Evolutionary conservation across 441 rosid genomes (phyloP), one percentile per base, ranked within the genome.

Genomic region (Macaranga tanarius): DNA sequence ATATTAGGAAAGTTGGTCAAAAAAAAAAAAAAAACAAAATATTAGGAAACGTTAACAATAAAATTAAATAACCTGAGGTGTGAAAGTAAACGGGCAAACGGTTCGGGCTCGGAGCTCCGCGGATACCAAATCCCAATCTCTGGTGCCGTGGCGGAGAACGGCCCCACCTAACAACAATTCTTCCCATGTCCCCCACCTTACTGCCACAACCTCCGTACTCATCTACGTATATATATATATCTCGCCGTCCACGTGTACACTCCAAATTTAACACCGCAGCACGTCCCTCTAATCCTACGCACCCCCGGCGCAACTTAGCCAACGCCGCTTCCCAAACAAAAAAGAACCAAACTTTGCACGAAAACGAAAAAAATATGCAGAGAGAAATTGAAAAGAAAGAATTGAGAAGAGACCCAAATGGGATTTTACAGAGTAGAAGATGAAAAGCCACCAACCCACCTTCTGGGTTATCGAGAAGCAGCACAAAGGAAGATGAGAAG

Each of bases 81-180:
- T 92, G 76, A 86, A 85, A 69, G 73, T 72, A 62, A 19, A 79
- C 19, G 91, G 85, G 73, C 80, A 81, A 67, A 74, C 73, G 77
- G 85, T 64, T 75, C 97, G 92, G 81, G 90, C 75, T 17, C 85
- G 90, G 84, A 94, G 90, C 86, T 92, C 97, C 57, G 87, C 81
- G 8, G 93, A 85, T 3, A 94, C 92, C 65, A 80, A 67, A 79
- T 84, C 84, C 99, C 99, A 90, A 67, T 89, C 86, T 6, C 83
- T 80, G 69, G 90, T 84, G 6, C 99, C 97, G 51, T 92, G 87
- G 15, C 97, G 99, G 83, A 88, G 93, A 59, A 90, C 91, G 10
- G 97, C 97, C 11, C 94, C 97, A n/a, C 95, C 92, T 45, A 94
- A 82, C 62, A 94, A 81, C 74, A 94, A 84, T 86, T 90, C 99